These are phyloP conservation scores for Bocquillonia castaneifolia DNA, from an alignment of 441 rosid genomes.

Conservation along the genomic window DNA sequence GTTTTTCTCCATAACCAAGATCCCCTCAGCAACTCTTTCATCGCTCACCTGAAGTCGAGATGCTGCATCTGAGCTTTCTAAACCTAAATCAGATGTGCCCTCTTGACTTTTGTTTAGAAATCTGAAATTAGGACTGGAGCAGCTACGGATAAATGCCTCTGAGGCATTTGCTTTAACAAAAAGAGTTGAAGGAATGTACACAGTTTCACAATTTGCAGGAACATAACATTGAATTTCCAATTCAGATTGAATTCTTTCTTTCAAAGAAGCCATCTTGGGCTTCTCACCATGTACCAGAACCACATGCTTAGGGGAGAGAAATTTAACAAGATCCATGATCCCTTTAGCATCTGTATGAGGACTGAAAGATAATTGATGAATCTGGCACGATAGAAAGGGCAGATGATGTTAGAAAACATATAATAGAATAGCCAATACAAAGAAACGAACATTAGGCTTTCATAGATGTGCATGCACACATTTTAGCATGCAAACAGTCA, in stretches of 20 bases:
- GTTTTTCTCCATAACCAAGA: slow-evolving; percentile 47
- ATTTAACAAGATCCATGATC: slow-evolving; percentile 81
- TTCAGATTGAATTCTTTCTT: slow-evolving; percentile 63
- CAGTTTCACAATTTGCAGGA: slow-evolving; percentile 72
- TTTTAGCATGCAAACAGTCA: background rate
- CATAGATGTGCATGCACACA: background rate
- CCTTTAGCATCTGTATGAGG: slow-evolving; percentile 93
- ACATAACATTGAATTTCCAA: slow-evolving; percentile 58
- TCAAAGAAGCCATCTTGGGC: slow-evolving; percentile 74
- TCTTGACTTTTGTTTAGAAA: slow-evolving; percentile 32
- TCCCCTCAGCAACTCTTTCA: slow-evolving; percentile 56
- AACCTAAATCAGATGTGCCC: slow-evolving; percentile 29
- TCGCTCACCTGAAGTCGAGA: slow-evolving; percentile 48
- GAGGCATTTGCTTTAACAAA: slow-evolving; percentile 61
- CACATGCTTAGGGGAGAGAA: slow-evolving; percentile 73
- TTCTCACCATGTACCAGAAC: slow-evolving; percentile 91
- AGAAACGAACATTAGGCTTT: background rate
- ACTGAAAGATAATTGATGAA: slow-evolving; percentile 91
- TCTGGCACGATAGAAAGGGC: slow-evolving; percentile 34
- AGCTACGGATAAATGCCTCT: slow-evolving; percentile 51
- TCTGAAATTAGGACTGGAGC: slow-evolving; percentile 63
- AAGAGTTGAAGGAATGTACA: slow-evolving; percentile 55
- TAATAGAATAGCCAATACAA: background rate
- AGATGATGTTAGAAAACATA: background rate
- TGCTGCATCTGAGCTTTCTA: slow-evolving; percentile 10